Percentiles rank a stretch among this genome's conserved stretches.
Conservation (phyloP, 768 basidiomycete genomes). For the Porpolomopsis calyptriformis region DNA sequence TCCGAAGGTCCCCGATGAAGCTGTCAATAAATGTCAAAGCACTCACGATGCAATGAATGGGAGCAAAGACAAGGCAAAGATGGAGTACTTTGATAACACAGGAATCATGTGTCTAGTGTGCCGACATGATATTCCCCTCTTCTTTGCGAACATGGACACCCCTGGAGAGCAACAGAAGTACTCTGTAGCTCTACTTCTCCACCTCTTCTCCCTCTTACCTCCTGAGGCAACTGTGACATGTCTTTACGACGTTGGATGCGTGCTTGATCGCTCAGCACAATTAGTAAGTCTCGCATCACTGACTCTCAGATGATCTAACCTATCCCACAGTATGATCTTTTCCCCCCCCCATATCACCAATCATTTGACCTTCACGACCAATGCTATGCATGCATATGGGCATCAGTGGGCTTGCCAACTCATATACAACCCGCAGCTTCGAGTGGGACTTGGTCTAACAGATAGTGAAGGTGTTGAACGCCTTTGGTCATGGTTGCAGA, state of each 20-base stretch:
- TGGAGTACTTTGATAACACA: slow-evolving; percentile 14
- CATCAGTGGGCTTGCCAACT: slow-evolving; percentile 28
- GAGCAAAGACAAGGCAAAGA: slow-evolving; percentile 13
- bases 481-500: slow-evolving; percentile 20
- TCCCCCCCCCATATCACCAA: slow-evolving; percentile 11
- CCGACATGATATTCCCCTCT: slow-evolving; percentile 22
- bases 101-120: slow-evolving; percentile 24
- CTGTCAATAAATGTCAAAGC: slow-evolving; percentile 18
- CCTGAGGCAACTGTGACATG: slow-evolving; percentile 8
- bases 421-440: slow-evolving; percentile 22
- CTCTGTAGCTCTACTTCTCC: slow-evolving; percentile 19
- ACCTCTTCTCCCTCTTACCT: slow-evolving; percentile 21
- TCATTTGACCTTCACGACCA: slow-evolving; percentile 17
- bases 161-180: slow-evolving; percentile 23
- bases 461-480: slow-evolving; percentile 27
- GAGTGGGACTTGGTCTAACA: slow-evolving; percentile 20
- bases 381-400: slow-evolving; percentile 26
- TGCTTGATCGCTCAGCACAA: slow-evolving; percentile 13
- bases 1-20: slow-evolving; percentile 13
- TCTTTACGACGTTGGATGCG: slow-evolving; percentile 23
- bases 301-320: too few relatives aligned
- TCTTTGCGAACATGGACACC: slow-evolving; percentile 23
- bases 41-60: slow-evolving; percentile 19
- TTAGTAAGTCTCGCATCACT: slow-evolving; percentile 12
- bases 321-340: slow-evolving; percentile 15